Conservation (phyloP, 441 rosid genomes). For the Populus hybrid region DNA sequence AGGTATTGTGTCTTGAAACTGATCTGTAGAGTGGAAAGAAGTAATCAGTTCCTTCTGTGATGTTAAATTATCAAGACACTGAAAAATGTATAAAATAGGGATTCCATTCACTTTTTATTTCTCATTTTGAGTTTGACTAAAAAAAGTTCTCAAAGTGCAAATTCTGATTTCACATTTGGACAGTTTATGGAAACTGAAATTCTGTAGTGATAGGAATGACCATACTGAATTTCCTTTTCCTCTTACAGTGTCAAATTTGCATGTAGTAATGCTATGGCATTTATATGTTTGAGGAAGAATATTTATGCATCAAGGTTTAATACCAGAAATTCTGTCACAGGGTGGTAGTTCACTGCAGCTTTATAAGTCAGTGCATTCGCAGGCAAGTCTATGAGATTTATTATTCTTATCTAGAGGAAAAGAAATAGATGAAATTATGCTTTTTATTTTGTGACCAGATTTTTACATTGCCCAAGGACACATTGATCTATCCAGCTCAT, state of each 20-base stretch:
- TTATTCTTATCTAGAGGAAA: not conserved
- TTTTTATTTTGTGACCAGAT: conserved; percentile 41
- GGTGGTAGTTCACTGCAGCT: conserved; percentile 83
- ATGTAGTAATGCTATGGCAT: not conserved
- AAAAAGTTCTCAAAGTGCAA: not conserved
- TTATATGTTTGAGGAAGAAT: not conserved
- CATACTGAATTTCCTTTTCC: not conserved
- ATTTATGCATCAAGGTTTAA: not conserved
- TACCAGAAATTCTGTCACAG: conserved; percentile 32
- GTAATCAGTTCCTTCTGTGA: not conserved
- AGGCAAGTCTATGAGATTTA: conserved; percentile 45
- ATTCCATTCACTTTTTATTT: not conserved
- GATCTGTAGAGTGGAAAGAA: not conserved
- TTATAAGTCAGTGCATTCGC: conserved; percentile 86
- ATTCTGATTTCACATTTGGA: not conserved
- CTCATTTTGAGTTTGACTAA: not conserved
- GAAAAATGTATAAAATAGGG: not conserved
- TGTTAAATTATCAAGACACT: not conserved
- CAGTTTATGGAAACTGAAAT: not conserved
- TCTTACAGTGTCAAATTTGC: not conserved
- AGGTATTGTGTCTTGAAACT: conserved; percentile 40
- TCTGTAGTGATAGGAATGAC: not conserved
- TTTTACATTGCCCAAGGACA: conserved; percentile 78
- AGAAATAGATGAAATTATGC: not conserved
- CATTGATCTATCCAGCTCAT: conserved; percentile 85